Conservation (phyloP, 192 early-diverging fungal species). For the Entophlyctis luteolus region DNA sequence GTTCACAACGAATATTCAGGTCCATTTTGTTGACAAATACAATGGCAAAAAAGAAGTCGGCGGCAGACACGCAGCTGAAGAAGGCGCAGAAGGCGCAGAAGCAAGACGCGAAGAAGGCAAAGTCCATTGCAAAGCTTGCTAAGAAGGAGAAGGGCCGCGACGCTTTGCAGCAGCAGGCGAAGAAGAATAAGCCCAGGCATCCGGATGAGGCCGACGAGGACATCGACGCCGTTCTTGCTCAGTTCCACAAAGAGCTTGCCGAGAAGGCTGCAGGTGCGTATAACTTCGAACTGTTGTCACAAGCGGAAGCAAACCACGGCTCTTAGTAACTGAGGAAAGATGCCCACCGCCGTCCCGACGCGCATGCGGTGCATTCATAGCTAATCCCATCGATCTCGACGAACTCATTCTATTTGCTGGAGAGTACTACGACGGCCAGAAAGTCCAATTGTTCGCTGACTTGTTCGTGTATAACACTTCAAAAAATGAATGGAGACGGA, state of each 20-base stretch:
- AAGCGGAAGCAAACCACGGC: too few species aligned
- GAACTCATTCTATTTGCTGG: conserved; percentile 66
- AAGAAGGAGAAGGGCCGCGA: conserved; percentile 8
- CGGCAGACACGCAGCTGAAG: conserved; percentile 20
- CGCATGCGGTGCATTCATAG: conserved; percentile 56
- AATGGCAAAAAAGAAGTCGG: conserved; percentile 29
- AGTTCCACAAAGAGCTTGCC: conserved; percentile 48
- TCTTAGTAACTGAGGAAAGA: conserved; percentile 56
- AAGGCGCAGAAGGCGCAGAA: conserved; percentile 32
- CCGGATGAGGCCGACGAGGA: conserved; percentile 61
- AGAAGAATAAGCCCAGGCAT: conserved; percentile 17
- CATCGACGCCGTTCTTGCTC: conserved; percentile 61
- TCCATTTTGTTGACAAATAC: too few species aligned
- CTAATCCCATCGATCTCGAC: conserved; percentile 55
- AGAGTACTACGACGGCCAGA: conserved; percentile 65
- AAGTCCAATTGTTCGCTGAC: conserved; percentile 61
- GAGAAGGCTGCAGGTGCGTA: not conserved
- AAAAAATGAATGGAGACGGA: conserved; percentile 67
- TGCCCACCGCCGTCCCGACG: conserved; percentile 45
- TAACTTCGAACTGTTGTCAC: too few species aligned
- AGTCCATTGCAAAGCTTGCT: conserved; percentile 26
- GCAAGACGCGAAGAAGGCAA: conserved; percentile 43
- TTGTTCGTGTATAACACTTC: conserved; percentile 66
- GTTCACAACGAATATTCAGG: too few species aligned
- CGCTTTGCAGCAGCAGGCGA: too few species aligned